These are phyloP conservation scores for Auriscalpium microsporum DNA, from an alignment of 768 basidiomycete genomes.

Conservation along the genomic window DNA sequence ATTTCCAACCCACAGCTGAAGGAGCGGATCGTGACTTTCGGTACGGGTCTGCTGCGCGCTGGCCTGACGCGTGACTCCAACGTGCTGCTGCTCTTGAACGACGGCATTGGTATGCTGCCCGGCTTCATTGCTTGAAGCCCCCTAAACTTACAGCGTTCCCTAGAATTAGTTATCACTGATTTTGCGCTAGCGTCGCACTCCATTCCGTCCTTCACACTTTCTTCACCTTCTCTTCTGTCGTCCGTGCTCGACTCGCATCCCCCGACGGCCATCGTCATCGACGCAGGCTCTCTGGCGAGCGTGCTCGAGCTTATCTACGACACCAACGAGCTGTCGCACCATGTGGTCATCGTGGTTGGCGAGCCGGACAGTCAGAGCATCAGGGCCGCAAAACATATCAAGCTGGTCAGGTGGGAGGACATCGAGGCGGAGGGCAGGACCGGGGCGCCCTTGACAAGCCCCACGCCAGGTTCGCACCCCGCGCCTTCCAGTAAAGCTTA, in stretches of 20 bases:
- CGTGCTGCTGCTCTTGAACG: conserved; percentile 72
- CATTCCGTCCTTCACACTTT: conserved; percentile 58
- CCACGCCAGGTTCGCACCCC: conserved; percentile 42
- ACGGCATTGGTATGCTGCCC: conserved; percentile 52
- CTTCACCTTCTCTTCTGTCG: conserved; percentile 52
- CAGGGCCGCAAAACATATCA: conserved; percentile 42
- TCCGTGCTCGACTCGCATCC: conserved; percentile 55
- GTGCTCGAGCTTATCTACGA: conserved; percentile 71
- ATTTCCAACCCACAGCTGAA: conserved; percentile 67
- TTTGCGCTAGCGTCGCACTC: conserved; percentile 67
- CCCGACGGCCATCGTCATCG: conserved; percentile 68
- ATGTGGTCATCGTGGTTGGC: conserved; percentile 67
- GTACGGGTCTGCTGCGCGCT: conserved; percentile 58
- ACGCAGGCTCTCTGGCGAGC: conserved; percentile 54
- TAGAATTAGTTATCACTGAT: conserved; percentile 75
- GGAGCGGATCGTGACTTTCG: conserved; percentile 63
- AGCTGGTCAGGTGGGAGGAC: conserved; percentile 59
- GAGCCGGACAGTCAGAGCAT: conserved; percentile 40
- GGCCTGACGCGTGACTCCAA: conserved; percentile 51
- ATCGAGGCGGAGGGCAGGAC: conserved; percentile 58
- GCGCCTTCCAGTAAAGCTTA: not conserved
- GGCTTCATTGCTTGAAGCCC: not conserved
- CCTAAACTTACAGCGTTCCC: not conserved
- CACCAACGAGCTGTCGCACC: conserved; percentile 34
- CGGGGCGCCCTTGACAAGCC: conserved; percentile 33